Conservation (phyloP, 495 filamentous ascomycete species). For the Aspergillus affinis region DNA sequence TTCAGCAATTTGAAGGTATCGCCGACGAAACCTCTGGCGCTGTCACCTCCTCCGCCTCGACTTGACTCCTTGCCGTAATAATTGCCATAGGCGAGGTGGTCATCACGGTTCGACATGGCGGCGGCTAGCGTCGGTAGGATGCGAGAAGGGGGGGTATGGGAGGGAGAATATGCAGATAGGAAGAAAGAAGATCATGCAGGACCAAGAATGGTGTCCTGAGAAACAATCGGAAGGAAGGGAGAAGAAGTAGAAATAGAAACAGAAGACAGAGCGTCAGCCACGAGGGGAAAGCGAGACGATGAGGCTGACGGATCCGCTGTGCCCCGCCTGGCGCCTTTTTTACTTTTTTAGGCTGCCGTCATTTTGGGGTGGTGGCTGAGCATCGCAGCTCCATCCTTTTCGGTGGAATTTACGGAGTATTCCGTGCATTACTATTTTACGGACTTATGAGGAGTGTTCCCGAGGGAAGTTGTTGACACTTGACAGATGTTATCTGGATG, state of each 20-base stretch:
- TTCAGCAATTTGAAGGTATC: constrained; percentile 53
- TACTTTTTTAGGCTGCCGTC: not conserved
- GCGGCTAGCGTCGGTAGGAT: not conserved
- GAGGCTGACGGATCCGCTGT: not conserved
- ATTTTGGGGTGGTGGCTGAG: not conserved
- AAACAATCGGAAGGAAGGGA: not conserved
- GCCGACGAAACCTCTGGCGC: constrained; percentile 51
- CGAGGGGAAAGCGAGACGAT: not conserved
- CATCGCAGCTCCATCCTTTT: too few relatives aligned
- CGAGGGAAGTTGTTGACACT: too few relatives aligned
- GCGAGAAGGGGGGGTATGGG: not conserved
- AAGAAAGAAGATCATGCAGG: not conserved
- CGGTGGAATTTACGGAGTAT: too few relatives aligned
- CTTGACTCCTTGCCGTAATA: constrained; percentile 40
- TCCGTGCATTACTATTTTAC: too few relatives aligned
- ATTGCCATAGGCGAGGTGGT: constrained; percentile 56
- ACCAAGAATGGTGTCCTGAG: not conserved
- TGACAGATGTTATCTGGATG: too few relatives aligned
- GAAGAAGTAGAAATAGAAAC: not conserved
- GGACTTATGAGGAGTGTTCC: too few relatives aligned
- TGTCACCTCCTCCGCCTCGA: constrained; percentile 32
- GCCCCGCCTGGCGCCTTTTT: not conserved
- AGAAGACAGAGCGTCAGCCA: too few relatives aligned
- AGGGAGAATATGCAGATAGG: too few relatives aligned
- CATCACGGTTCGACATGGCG: constrained; percentile 47